Evolutionary conservation across 2,329 filamentous ascomycete genomes (phyloP), one percentile per base, ranked within the genome.

Genomic region (Trichoderma breve): DNA sequence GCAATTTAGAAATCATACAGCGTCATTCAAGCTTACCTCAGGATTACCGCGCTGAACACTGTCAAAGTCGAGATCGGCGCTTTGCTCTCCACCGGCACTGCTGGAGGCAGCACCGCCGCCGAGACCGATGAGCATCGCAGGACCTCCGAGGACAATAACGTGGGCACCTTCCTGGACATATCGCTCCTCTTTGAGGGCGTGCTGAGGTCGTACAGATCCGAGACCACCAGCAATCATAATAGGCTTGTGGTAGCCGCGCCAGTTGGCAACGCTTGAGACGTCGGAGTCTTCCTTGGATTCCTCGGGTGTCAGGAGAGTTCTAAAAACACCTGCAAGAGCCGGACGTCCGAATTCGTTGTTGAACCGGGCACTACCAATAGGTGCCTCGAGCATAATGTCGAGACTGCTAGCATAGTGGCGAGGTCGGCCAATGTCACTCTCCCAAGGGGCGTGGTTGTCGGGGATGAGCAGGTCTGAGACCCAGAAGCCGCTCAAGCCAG

Each of bases 181-280:
- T 14, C 88, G 86, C 9, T 91, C 89, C 74, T 93, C 88, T 83
- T 99, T 99, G 72, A 98, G 86, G 3, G 96, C 95, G 79, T 97
- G 93, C 77, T 95, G 91, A 15, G 96, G 95, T 72, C 96, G 86
- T 34, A 98, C 95, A 6, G 93, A 97, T 63, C 96, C 96, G 43
- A 98, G 90, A 79, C 96, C 96, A 79, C 96, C 96, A 74, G 96
- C 96, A 83, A 99, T 94, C 93, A 98, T 97, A 81, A 97, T 98
- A 11, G 96, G 96, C 84, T 99, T 99, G 83, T 98, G 96, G 80
- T 97, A 99, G 28, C 96, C 96, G 76, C 95, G 89, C 78, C 93
- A 88, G 4, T 80, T 80, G 63, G 86, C 84, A 47, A 83, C 81
- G 51, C 83, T 83, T 53, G 71, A 64, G 6, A 88, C 88, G 39